Base-by-base conservation (phyloP, 2,329 filamentous ascomycete species). In the Colletotrichum agaves region DNA sequence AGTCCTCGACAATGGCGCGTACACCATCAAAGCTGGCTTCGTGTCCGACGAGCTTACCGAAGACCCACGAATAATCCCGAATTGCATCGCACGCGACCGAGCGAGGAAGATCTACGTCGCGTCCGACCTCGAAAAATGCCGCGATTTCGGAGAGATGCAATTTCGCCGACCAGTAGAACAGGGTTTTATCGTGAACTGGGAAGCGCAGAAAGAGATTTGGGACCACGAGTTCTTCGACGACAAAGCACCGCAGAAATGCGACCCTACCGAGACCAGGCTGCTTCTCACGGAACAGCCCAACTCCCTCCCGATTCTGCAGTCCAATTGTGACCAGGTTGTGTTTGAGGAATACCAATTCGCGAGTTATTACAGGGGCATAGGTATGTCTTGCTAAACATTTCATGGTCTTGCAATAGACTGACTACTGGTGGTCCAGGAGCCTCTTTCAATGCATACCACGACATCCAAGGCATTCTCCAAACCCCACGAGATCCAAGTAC, bases 261-360 rank as follows among this genome's bases (percentile, higher is more conserved):
- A 97, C 72, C 93, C 95, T 0, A 83, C 86, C 60, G 90, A 95
- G 62, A 96, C 93, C n/a, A 91, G 93, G 53, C 81, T 99, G 64
- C 81, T 99, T 4, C 85, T 98, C 57, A 90, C 92, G 1, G 96
- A 99, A 78, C 91, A 93, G 50, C 91, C 94, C 4, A 97, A 97
- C 79, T 90, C 91, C 4, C 85, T 97, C 63, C 90, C 91, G 0
- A 89, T 90, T 12, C 81, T 99, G 70, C 94, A 98, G 79, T 88
- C 90, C 43, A 96, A 98, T 77, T 94, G 93, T 73, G 96, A 99
- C 75, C 95, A 99, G 82, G 93, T 99, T 75, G 88, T 98, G 1
- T 98, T 99, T 82, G 96, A 99, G 76, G 94, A 98, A 77, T 99
- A 96, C 81, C 93, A 93, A 2, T 99, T 99, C 79, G 88, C 91